Percentiles rank a stretch among this genome's conserved stretches.
Evolutionary conservation across 108 stramenopile species (phyloP).

Genomic region (Skeletonema costatum): DNA sequence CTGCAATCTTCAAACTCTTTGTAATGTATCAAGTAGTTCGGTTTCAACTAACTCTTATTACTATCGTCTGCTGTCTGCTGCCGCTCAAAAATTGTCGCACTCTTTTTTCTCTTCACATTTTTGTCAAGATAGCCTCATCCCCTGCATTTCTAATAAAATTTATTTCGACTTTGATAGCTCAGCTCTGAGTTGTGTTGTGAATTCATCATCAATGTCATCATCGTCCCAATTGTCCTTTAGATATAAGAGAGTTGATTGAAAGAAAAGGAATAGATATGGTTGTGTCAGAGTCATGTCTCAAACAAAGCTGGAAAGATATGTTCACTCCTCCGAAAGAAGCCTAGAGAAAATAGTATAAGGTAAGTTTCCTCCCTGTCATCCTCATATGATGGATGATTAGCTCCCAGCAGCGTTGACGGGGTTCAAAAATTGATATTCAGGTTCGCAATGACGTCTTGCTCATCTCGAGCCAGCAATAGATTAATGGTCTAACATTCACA

Average conservation of each 20-base stretch:
- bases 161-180: constrained; percentile 67
- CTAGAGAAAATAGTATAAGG: neutral
- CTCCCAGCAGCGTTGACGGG: neutral
- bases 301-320: neutral
- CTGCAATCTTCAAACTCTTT: no score
- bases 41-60: no score
- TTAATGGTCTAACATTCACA: neutral
- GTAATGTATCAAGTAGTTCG: no score
- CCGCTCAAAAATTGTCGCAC: neutral
- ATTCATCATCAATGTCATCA: constrained; percentile 95
- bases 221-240: constrained; percentile 91
- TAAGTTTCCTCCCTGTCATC: neutral
- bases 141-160: neutral
- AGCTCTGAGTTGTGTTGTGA: constrained; percentile 86
- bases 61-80: no score
- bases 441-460: neutral
- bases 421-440: neutral
- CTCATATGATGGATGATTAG: neutral
- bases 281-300: neutral
- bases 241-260: neutral
- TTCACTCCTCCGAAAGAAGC: neutral
- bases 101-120: neutral
- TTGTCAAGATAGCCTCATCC: neutral
- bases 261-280: neutral
- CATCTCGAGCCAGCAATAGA: neutral